phyloP scores from a whole-genome alignment of 345 rosid genomes.

The Luvunga scandens region DNA sequence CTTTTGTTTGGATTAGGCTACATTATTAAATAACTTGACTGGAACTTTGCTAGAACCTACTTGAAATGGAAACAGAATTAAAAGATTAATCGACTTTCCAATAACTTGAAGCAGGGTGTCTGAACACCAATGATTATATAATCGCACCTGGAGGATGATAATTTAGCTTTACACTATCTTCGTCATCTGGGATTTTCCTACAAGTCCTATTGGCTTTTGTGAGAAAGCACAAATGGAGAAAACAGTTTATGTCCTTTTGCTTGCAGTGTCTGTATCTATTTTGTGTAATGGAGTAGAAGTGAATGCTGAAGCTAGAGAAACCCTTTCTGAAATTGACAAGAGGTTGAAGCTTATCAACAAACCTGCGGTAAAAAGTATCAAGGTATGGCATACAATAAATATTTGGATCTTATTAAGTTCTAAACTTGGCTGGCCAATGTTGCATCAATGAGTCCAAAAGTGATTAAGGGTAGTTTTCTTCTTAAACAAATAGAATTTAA shows the following conservation, averaged over 20 bases:
- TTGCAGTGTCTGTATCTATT: background rate
- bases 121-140: background rate
- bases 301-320: background rate
- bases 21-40: background rate
- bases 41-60: background rate
- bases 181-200: background rate
- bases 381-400: conserved; percentile 16
- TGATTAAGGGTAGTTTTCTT: background rate
- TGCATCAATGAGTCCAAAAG: background rate
- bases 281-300: conserved; percentile 15
- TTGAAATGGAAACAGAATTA: background rate
- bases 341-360: conserved; percentile 45
- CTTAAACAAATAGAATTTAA: background rate
- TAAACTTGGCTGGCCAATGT: background rate
- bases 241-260: conserved; percentile 1
- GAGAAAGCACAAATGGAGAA: conserved; percentile 2
- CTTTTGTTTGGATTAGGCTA: background rate
- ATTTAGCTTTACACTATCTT: background rate
- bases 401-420: background rate
- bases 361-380: conserved; percentile 42
- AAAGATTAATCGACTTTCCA: background rate
- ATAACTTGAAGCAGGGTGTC: background rate
- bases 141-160: background rate
- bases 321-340: conserved; percentile 21
- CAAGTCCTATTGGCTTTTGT: background rate